Conservation (phyloP, 1,139 yeast genomes). For the Hyphopichia burtonii region DNA sequence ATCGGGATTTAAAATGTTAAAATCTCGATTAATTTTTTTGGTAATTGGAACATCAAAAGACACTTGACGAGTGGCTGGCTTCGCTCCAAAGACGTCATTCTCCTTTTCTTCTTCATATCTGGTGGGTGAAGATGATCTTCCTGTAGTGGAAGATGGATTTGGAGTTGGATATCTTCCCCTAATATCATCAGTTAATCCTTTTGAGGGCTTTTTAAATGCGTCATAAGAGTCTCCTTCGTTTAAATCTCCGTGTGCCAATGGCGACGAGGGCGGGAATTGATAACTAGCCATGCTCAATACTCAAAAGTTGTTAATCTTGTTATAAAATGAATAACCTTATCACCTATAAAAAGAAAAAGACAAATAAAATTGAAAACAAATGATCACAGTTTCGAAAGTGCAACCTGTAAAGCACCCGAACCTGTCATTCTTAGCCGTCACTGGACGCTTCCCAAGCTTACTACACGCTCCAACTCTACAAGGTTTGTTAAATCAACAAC, state of each 20-base stretch:
- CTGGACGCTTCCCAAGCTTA: neutral
- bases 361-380: neutral
- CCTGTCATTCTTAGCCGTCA: neutral
- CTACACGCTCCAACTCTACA: no score
- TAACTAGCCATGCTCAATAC: slow-evolving; percentile 9
- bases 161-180: slow-evolving; percentile 51
- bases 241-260: slow-evolving; percentile 37
- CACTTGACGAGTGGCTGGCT: slow-evolving; percentile 8
- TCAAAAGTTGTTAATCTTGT: no score
- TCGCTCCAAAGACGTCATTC: slow-evolving; percentile 2
- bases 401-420: neutral
- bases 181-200: slow-evolving; percentile 2
- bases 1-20: slow-evolving; percentile 42
- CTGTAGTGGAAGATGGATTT: slow-evolving; percentile 53
- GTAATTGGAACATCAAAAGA: slow-evolving; percentile 4
- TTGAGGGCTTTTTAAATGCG: slow-evolving; percentile 9
- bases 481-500: neutral
- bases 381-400: neutral
- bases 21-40: slow-evolving; percentile 24
- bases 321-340: no score
- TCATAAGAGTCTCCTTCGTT: slow-evolving; percentile 16
- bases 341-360: no score
- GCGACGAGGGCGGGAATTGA: slow-evolving; percentile 68
- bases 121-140: slow-evolving; percentile 46
- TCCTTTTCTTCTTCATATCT: slow-evolving; percentile 8